A percentile compares a stretch with the other conserved stretches of the same genome.
These are phyloP conservation scores for Neonothopanus nambi DNA, from an alignment of 1,284 basidiomycete species.

Conservation along the genomic window DNA sequence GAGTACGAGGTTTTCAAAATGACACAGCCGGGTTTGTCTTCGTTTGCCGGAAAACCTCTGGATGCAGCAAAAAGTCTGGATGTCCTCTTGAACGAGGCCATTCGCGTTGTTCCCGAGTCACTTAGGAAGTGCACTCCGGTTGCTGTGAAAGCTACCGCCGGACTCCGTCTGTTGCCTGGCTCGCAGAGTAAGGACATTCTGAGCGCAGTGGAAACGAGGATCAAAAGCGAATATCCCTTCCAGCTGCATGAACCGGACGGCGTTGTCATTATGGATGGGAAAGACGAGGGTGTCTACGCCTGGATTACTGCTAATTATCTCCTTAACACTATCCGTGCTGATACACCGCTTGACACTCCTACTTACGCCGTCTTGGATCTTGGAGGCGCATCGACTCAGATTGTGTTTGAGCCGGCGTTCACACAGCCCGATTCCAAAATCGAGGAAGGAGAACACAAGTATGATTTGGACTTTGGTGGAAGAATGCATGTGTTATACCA, in stretches of 20 bases:
- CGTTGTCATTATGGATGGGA: slow-evolving; percentile 93
- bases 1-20: slow-evolving; percentile 95
- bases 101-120: slow-evolving; percentile 71
- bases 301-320: slow-evolving; percentile 99
- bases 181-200: slow-evolving; percentile 76
- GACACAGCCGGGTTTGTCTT: slow-evolving; percentile 82
- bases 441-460: slow-evolving; percentile 92
- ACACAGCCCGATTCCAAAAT: slow-evolving; percentile 49
- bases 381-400: slow-evolving; percentile 97
- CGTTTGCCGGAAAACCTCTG: slow-evolving; percentile 55
- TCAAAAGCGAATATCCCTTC: slow-evolving; percentile 78
- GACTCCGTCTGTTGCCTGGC: slow-evolving; percentile 76
- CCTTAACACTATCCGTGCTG: slow-evolving; percentile 69
- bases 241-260: slow-evolving; percentile 59
- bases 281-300: slow-evolving; percentile 95
- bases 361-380: slow-evolving; percentile 96
- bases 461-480: slow-evolving; percentile 79
- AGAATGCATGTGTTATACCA: slow-evolving; percentile 80
- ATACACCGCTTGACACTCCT: slow-evolving; percentile 44
- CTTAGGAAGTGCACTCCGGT: slow-evolving; percentile 83
- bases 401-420: slow-evolving; percentile 91
- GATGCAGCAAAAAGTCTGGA: slow-evolving; percentile 85
- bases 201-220: slow-evolving; percentile 66
- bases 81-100: slow-evolving; percentile 78
- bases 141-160: slow-evolving; percentile 95